Evolutionary conservation across 73 alveolate species (phyloP), one percentile per base, ranked within the genome.

Genomic region (Paramecium primaurelia): DNA sequence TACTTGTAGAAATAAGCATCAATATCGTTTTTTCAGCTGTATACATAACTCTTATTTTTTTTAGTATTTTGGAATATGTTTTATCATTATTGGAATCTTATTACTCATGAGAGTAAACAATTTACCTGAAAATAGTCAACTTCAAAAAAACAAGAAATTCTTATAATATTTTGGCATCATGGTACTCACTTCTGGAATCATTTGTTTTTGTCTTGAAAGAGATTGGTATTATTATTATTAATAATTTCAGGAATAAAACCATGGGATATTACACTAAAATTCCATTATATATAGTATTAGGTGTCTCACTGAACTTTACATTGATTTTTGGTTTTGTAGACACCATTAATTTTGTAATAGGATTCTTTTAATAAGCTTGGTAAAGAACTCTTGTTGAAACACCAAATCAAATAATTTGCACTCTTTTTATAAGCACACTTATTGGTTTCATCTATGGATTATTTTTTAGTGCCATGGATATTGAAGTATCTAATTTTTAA

Each of bases 11-110:
- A 26, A 80, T 80, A 4, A 45, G 77, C 6, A 80, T 80, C 26
- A 80, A 80, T 49, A 47, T 80, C 47, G 44, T 80, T 26, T 80
- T 80, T 80, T 80, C 77, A 32, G 73, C 91, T 45, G 91, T 80
- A 80, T 38, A 77, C 6, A 8, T 4, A 44, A 0, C 20, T 26
- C 42, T 20, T 3, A n/a, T 28, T 2, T 26, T 1, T 16, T 18
- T 16, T 16, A 80, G 91, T 80, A 80, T 47, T 80, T 80, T 28
- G 91, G 91, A 12, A 44, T 80, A 3, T 80, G 91, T 36, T 80
- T 80, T 16, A 80, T 80, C 7, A 28, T 80, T 10, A 80, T 80
- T 32, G 91, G 91, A 18, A 9, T 80, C 34, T 9, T 80, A 7
- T 25, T 80, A n/a, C 44, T 80, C 20, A 44, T 80, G 73, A 18